Evolutionary conservation across 2,329 filamentous ascomycete species (phyloP), one percentile per base, ranked within the genome.

Genomic region (Reticulascus tulasneorum): DNA sequence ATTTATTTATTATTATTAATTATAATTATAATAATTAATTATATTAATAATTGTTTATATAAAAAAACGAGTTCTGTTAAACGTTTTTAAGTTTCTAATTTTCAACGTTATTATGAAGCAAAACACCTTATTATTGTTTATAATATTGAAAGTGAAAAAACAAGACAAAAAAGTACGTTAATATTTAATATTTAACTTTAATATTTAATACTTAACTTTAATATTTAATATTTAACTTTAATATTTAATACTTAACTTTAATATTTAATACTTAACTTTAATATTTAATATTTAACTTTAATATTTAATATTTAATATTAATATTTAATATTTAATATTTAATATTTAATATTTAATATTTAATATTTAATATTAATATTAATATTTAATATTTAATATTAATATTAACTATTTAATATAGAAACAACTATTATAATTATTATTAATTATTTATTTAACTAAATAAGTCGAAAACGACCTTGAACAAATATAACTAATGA

Each of bases 301-400:
- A 12, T 32, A 21, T 21, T 22, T 22, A 22, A 11, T 32, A 22
- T 32, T 24, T 34, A 34, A 23, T n/a, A n/a, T n/a, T n/a, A n/a
- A n/a, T n/a, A n/a, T n/a, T n/a, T n/a, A n/a, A n/a, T n/a, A n/a
- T n/a, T n/a, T n/a, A n/a, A n/a, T n/a, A 29, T 30, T 20, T 24
- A 24, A n/a, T n/a, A n/a, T 9, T 30, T 20, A 9, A 20, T 19
- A 1, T 28, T 23, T 4, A 22, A 19, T 16, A 23, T 12, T 4
- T 25, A 29, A 2, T 28, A 36, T 4, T 19, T 2, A 12, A 13
- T 29, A 25, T 13, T 8, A 27, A 15, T 27, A 26, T 2, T 20
- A 19, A 25, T 12, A 9, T 16, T 34, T 26, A 27, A 25, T 16
- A 26, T 26, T 18, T 26, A 27, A 9, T 24, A 9, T n/a, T 24